phyloP scores from a whole-genome alignment of 176 grass and related monocot species.

The Oropetium thomaeum region DNA sequence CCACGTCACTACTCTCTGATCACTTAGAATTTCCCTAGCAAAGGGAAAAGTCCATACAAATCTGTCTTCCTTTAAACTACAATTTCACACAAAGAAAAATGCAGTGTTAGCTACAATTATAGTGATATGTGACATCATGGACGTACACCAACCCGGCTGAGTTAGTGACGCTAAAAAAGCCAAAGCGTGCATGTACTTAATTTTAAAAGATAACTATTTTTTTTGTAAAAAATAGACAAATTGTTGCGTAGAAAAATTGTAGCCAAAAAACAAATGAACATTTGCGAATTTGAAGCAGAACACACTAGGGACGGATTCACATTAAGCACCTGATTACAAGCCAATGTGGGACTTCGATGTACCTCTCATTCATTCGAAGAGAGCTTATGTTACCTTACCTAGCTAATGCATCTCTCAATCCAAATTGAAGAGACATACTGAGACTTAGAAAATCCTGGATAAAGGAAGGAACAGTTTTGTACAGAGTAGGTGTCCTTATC shows the following conservation, averaged over 20 bases:
- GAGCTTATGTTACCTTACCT: background rate
- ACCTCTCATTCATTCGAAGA: background rate
- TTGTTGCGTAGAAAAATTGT: no score
- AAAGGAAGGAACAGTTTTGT: background rate
- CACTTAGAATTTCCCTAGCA: background rate
- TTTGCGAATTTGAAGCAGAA: background rate
- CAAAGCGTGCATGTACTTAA: background rate
- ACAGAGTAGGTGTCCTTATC: background rate
- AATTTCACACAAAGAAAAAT: background rate
- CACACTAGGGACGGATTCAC: background rate
- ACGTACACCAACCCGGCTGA: background rate
- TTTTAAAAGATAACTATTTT: background rate
- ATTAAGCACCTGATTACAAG: background rate
- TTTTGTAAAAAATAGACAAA: background rate
- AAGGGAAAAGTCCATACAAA: conserved; percentile 16
- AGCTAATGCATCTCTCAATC: background rate
- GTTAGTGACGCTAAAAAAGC: conserved; percentile 4
- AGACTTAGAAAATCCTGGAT: background rate
- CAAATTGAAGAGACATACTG: background rate
- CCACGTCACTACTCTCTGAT: background rate
- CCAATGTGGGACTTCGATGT: background rate
- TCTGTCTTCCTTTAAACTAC: background rate
- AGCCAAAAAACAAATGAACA: no score
- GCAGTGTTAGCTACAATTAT: background rate
- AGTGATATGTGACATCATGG: conserved; percentile 20